Evolutionary conservation across 148 eudicot genomes (phyloP).

Genomic region (Camellia granthamiana): DNA sequence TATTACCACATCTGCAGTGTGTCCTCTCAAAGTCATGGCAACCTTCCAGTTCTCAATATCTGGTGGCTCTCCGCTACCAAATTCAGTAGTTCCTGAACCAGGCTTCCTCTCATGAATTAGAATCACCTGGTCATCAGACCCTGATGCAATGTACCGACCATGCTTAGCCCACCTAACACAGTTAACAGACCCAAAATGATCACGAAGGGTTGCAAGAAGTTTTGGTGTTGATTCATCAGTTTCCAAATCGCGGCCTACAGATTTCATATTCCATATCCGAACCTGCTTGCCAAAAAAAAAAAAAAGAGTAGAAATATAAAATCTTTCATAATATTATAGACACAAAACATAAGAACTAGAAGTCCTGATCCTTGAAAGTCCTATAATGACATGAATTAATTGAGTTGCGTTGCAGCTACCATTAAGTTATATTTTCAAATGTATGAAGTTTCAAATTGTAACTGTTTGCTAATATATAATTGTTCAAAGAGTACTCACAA

Average conservation of each 20-base stretch:
- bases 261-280: constrained; percentile 88
- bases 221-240: constrained; percentile 56
- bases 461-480: neutral
- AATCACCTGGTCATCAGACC: constrained; percentile 95
- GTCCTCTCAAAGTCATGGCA: constrained; percentile 88
- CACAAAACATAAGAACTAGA: neutral
- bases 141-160: constrained; percentile 84
- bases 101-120: constrained; percentile 90
- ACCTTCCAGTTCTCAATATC: constrained; percentile 98
- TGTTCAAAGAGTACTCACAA: neutral
- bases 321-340: neutral
- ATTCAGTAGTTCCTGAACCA: constrained; percentile 96
- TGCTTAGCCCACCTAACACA: constrained; percentile 99
- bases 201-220: constrained; percentile 91
- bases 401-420: neutral
- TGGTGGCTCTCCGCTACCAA: constrained; percentile 98
- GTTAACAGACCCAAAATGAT: constrained; percentile 95
- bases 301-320: neutral
- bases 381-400: constrained; percentile 2
- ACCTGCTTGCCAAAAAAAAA: constrained; percentile 47
- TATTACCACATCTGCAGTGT: constrained; percentile 99
- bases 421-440: neutral
- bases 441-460: neutral
- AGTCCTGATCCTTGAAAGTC: neutral
- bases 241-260: constrained; percentile 52